phyloP scores from a whole-genome alignment of 1,139 yeast species.

The Suhomyces taliae region DNA sequence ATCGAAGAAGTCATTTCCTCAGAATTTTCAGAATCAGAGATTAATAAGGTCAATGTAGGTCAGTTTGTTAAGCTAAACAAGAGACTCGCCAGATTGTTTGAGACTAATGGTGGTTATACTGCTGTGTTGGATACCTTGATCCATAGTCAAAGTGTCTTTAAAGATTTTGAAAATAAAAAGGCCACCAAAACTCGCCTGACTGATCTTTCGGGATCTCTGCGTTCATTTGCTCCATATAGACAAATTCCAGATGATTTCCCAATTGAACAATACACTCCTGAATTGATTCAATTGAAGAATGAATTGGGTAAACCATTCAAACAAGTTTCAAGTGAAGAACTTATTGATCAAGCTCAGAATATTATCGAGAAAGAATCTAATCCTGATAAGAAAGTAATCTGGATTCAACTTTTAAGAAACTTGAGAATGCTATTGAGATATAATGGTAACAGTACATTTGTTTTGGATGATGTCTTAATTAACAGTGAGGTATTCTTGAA shows the following conservation, averaged over 20 bases:
- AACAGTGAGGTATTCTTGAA: conserved; percentile 30
- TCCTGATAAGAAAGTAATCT: conserved; percentile 21
- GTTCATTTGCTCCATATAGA: conserved; percentile 16
- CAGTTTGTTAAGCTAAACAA: conserved; percentile 17
- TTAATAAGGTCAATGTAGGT: conserved; percentile 8
- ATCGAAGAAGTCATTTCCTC: conserved; percentile 19
- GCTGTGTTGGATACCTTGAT: conserved; percentile 23
- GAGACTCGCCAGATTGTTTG: conserved; percentile 19
- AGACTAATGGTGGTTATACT: conserved; percentile 23
- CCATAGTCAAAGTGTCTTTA: conserved; percentile 11
- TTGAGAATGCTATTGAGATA: conserved; percentile 32
- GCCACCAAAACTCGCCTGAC: not conserved
- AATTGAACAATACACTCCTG: conserved; percentile 36
- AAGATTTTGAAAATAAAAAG: conserved; percentile 15
- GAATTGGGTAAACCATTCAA: conserved; percentile 24
- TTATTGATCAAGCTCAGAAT: conserved; percentile 16
- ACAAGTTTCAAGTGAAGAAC: conserved; percentile 8
- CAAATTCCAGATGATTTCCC: conserved; percentile 41
- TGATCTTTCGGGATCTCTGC: not conserved
- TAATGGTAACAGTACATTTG: conserved; percentile 33
- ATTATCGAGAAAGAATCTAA: conserved; percentile 16
- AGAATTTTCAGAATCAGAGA: conserved; percentile 2
- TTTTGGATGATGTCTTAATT: conserved; percentile 37
- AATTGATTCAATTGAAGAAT: conserved; percentile 29
- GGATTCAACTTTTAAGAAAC: conserved; percentile 33